A percentile compares a stretch with the other conserved stretches of the same genome.
Conservation (phyloP, 129 eudicot genomes). For the Arctium lappa region DNA sequence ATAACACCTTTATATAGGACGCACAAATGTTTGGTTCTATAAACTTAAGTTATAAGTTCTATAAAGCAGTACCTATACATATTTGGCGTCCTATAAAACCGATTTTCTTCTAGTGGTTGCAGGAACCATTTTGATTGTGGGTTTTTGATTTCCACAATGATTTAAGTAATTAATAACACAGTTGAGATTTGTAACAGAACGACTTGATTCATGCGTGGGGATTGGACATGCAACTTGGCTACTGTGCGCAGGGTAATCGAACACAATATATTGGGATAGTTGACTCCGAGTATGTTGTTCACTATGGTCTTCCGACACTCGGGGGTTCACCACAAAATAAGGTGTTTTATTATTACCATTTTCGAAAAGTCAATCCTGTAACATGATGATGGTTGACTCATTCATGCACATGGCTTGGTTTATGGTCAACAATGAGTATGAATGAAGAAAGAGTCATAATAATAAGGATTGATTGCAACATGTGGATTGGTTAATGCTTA, state of each 20-base stretch:
- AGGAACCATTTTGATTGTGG: neutral
- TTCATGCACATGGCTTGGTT: constrained; percentile 21
- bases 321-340: constrained; percentile 54
- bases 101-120: neutral
- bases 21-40: no score
- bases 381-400: constrained; percentile 25
- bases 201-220: constrained; percentile 96
- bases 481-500: constrained; percentile 16
- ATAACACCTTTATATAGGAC: no score
- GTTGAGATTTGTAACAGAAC: constrained; percentile 46
- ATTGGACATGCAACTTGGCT: constrained; percentile 74
- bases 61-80: neutral
- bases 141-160: neutral
- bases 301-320: constrained; percentile 78
- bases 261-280: constrained; percentile 73
- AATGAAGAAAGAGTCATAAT: neutral
- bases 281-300: constrained; percentile 83
- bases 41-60: neutral
- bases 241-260: constrained; percentile 84
- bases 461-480: constrained; percentile 23
- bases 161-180: neutral
- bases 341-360: constrained; percentile 24
- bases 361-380: constrained; percentile 11
- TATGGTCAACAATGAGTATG: constrained; percentile 21
- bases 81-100: neutral